Evolutionary conservation across 495 filamentous ascomycete species (phyloP).

Genomic region (Aspergillus ellipticus): DNA sequence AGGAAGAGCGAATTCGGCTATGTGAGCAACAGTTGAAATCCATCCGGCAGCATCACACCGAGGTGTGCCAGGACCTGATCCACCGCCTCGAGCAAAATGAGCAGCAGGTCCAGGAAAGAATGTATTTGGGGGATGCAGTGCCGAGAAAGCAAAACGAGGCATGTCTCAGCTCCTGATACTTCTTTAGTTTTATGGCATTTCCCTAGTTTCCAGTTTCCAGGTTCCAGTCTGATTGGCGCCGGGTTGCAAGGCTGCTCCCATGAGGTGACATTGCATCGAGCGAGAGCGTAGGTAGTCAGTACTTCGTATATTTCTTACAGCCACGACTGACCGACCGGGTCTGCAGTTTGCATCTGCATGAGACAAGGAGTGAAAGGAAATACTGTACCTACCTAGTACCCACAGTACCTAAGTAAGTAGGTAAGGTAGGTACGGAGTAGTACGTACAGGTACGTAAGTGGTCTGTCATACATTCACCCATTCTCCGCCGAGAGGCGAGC

Average conservation of each 20-base stretch:
- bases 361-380: neutral
- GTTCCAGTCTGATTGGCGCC: neutral
- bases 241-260: neutral
- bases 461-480: no score
- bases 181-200: neutral
- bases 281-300: neutral
- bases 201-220: neutral
- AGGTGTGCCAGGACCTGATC: conserved; percentile 33
- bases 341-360: neutral
- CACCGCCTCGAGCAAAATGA: conserved; percentile 28
- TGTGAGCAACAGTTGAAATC: conserved; percentile 30
- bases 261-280: neutral
- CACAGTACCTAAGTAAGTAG: no score
- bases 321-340: neutral
- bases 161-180: neutral
- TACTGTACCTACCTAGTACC: no score
- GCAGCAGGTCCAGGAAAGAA: conserved; percentile 17
- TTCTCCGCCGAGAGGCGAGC: no score
- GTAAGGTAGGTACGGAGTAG: no score
- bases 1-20: conserved; percentile 29
- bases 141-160: neutral
- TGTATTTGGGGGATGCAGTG: neutral
- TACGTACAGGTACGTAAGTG: no score
- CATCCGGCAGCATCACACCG: conserved; percentile 30
- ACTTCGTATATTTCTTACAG: neutral